These are phyloP conservation scores for Podospora pseudoanserina DNA, from an alignment of 495 filamentous ascomycete species.

Conservation along the genomic window DNA sequence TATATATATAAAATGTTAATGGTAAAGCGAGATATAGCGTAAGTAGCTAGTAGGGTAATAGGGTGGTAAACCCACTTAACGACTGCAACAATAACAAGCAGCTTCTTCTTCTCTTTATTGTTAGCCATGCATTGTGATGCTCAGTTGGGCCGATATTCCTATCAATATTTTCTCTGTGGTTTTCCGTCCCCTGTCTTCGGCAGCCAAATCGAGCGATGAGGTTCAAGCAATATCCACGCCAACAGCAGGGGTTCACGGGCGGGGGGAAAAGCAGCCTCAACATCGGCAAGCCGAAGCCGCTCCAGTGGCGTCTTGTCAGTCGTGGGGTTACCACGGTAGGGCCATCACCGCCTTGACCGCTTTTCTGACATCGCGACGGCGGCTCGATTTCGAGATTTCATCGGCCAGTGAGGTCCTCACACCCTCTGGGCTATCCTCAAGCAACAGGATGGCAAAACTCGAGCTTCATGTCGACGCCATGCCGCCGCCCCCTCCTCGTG, in stretches of 20 bases:
- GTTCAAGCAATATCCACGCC: background rate
- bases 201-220: constrained; percentile 2
- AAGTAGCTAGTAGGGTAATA: too few relatives aligned
- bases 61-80: too few relatives aligned
- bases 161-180: background rate
- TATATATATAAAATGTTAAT: too few relatives aligned
- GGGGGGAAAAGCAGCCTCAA: background rate
- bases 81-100: background rate
- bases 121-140: background rate
- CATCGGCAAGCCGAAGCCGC: background rate
- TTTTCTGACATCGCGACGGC: background rate
- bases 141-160: background rate
- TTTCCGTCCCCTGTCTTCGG: background rate
- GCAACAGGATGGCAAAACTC: background rate
- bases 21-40: too few relatives aligned
- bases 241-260: background rate
- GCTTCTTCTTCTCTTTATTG: background rate
- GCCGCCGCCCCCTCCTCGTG: background rate
- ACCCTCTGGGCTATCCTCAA: background rate
- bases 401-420: background rate
- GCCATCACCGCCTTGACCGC: background rate
- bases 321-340: background rate
- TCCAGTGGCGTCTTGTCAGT: background rate
- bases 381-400: background rate
- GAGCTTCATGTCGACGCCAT: background rate